Conservation (phyloP, 2,329 filamentous ascomycete species). For the Botrytis pseudocinerea region DNA sequence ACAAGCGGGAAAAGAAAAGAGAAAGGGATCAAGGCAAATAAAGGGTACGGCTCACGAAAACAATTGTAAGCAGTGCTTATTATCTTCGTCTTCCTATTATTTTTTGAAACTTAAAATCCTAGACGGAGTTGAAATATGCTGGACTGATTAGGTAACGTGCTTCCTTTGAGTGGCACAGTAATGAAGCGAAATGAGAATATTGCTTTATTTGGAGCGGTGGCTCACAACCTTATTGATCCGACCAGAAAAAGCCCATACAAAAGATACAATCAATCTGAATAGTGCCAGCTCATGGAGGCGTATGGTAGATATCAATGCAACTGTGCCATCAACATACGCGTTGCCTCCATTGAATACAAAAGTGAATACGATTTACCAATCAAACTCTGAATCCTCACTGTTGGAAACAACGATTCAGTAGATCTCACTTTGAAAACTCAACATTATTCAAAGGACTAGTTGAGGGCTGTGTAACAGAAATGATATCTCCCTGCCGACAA, state of each 20-base stretch:
- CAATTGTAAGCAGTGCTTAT: background rate
- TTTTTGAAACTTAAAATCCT: background rate
- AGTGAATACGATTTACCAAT: conserved; percentile 3
- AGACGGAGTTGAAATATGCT: background rate
- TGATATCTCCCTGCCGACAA: background rate
- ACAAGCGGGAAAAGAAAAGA: background rate
- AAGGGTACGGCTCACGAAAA: background rate
- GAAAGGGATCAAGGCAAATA: background rate
- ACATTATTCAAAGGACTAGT: background rate
- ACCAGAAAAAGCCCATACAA: background rate
- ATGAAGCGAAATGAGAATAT: conserved; percentile 8
- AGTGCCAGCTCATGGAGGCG: background rate
- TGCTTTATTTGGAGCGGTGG: background rate
- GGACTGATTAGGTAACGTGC: background rate
- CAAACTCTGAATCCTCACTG: background rate
- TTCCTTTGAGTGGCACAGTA: conserved; percentile 2
- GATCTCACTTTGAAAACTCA: background rate
- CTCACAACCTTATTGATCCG: conserved; percentile 3
- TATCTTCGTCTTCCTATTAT: background rate
- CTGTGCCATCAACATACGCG: background rate
- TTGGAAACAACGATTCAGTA: background rate
- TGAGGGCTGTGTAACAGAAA: background rate
- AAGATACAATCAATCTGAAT: background rate
- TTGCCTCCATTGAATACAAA: background rate
- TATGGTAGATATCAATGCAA: background rate